These are phyloP conservation scores for Emergomyces pasteurianus DNA, from an alignment of 2,329 filamentous ascomycete species.

Conservation along the genomic window DNA sequence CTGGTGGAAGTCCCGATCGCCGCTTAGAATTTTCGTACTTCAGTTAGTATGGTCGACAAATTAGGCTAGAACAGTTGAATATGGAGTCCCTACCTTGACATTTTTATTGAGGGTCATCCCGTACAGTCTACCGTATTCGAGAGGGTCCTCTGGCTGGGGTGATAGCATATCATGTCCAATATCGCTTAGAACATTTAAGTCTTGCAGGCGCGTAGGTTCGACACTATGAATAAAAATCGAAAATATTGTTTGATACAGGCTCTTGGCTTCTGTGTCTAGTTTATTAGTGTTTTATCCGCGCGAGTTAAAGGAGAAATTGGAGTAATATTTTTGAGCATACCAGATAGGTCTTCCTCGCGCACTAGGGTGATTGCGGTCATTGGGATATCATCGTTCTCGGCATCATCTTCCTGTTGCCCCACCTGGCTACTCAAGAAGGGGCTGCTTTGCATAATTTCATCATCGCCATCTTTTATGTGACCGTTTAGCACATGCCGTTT, in stretches of 20 bases:
- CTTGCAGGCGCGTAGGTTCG: conserved; percentile 56
- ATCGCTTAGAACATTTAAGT: conserved; percentile 61
- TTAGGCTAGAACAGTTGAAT: background rate
- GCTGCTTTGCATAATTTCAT: conserved; percentile 54
- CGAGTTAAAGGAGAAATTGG: background rate
- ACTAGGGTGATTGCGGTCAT: conserved; percentile 54
- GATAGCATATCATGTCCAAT: conserved; percentile 51
- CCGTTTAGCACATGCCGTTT: conserved; percentile 27
- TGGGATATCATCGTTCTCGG: conserved; percentile 36
- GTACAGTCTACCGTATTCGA: conserved; percentile 49
- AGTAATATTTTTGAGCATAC: conserved; percentile 29
- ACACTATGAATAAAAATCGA: conserved; percentile 85
- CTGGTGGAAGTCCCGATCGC: conserved; percentile 34
- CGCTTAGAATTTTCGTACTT: conserved; percentile 24
- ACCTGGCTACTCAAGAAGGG: conserved; percentile 57
- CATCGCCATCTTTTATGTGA: conserved; percentile 45
- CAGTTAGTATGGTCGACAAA: background rate
- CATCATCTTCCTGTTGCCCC: conserved; percentile 38
- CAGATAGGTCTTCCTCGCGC: conserved; percentile 59
- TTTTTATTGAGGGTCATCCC: conserved; percentile 64
- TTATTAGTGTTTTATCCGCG: background rate
- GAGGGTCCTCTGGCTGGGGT: conserved; percentile 47
- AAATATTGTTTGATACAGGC: conserved; percentile 57
- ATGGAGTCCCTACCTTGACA: conserved; percentile 38
- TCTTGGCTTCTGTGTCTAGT: conserved; percentile 46